Evolutionary conservation across 768 basidiomycete species (phyloP).

Genomic region (Pleurotus giganteus): DNA sequence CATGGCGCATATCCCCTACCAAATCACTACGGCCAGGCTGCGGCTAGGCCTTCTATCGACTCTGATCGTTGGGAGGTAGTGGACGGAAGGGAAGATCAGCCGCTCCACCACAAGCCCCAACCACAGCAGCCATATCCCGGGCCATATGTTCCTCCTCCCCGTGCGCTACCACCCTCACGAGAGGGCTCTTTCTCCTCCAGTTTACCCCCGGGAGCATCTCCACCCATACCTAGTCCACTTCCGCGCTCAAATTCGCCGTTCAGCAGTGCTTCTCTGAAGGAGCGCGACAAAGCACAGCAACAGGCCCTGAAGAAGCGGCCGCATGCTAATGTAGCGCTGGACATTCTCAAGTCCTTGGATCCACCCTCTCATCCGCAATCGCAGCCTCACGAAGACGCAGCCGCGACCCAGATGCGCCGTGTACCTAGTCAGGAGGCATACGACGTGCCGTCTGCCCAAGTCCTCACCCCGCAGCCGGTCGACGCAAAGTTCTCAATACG

Average conservation of each 20-base stretch:
- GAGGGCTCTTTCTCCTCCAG: constrained; percentile 48
- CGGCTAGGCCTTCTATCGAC: constrained; percentile 13
- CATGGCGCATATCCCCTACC: background rate
- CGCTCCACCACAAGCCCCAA: constrained; percentile 20
- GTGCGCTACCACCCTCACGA: constrained; percentile 38
- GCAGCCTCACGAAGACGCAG: constrained; percentile 18
- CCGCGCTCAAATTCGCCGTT: constrained; percentile 48
- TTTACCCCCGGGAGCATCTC: constrained; percentile 41
- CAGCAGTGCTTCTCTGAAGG: constrained; percentile 28
- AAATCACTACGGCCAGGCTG: background rate
- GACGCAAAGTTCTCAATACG: constrained; percentile 4
- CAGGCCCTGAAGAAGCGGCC: constrained; percentile 27
- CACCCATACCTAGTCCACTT: constrained; percentile 34
- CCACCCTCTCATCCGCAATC: constrained; percentile 37
- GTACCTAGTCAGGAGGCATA: constrained; percentile 8
- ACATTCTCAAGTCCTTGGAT: constrained; percentile 62
- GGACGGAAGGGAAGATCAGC: background rate
- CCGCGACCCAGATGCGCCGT: constrained; percentile 1
- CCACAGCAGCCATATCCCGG: constrained; percentile 23
- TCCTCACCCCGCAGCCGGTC: background rate
- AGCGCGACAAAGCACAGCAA: constrained; percentile 22
- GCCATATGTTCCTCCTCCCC: constrained; percentile 19
- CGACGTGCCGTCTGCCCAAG: background rate
- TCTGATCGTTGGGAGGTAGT: constrained; percentile 15
- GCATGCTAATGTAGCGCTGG: constrained; percentile 36